Conservation (phyloP, 2,329 filamentous ascomycete species). For the Madurella fahalii region DNA sequence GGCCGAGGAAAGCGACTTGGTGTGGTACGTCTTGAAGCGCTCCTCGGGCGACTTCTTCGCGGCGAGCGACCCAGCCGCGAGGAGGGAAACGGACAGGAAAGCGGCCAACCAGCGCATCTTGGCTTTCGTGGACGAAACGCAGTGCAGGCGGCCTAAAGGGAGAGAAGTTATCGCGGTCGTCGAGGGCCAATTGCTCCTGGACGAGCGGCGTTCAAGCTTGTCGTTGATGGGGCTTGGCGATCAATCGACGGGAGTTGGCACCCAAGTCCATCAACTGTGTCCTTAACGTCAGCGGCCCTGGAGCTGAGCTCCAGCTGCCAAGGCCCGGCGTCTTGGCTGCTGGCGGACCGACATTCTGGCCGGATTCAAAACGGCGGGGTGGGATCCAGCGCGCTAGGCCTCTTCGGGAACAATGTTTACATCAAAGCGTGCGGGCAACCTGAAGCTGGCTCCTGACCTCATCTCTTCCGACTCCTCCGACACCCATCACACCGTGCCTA, state of each 20-base stretch:
- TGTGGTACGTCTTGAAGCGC: constrained; percentile 67
- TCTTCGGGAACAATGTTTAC: constrained; percentile 32
- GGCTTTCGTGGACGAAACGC: constrained; percentile 16
- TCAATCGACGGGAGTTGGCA: constrained; percentile 8
- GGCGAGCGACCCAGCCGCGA: constrained; percentile 55
- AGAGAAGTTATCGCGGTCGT: neutral
- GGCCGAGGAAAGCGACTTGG: constrained; percentile 59
- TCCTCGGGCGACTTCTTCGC: constrained; percentile 57
- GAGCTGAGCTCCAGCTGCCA: constrained; percentile 15
- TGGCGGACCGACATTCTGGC: constrained; percentile 12
- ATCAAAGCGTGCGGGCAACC: constrained; percentile 8
- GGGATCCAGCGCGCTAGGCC: constrained; percentile 12
- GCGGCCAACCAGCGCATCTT: constrained; percentile 67
- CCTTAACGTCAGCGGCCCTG: constrained; percentile 16
- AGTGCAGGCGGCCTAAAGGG: neutral
- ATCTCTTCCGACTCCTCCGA: neutral
- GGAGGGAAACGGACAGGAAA: constrained; percentile 59
- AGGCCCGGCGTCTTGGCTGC: constrained; percentile 12
- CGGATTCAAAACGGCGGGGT: constrained; percentile 4
- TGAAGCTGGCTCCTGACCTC: constrained; percentile 4
- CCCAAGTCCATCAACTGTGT: constrained; percentile 14
- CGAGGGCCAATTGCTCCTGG: constrained; percentile 21
- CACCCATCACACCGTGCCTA: neutral
- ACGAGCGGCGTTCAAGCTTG: constrained; percentile 13
- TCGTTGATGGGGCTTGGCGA: constrained; percentile 14